Conservation (phyloP, 1,139 yeast genomes). For the Debaryomyces nepalensis region DNA sequence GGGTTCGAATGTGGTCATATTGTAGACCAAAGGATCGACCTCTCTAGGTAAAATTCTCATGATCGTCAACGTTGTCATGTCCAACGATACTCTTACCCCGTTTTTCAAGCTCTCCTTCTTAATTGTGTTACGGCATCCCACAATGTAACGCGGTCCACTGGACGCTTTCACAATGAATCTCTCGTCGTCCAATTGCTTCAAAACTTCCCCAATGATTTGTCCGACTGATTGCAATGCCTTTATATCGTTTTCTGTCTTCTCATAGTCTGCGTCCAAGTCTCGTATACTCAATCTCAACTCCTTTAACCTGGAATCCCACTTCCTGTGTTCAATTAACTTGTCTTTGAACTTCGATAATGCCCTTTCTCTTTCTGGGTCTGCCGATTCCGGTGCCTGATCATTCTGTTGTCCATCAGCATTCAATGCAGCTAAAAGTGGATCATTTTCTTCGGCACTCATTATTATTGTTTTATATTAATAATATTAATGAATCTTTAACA, state of each 20-base stretch:
- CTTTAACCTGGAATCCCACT: slow-evolving; percentile 91
- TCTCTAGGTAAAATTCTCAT: slow-evolving; percentile 98
- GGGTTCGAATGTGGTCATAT: slow-evolving; percentile 97
- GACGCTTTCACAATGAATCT: slow-evolving; percentile 96
- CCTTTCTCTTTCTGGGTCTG: slow-evolving; percentile 76
- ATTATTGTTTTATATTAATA: slow-evolving; percentile 3
- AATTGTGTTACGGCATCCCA: slow-evolving; percentile 94
- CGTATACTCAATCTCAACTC: slow-evolving; percentile 83
- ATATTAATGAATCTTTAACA: not conserved
- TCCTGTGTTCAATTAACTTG: slow-evolving; percentile 89
- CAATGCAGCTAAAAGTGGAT: slow-evolving; percentile 75
- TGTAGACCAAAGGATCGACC: slow-evolving; percentile 97
- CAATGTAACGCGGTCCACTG: slow-evolving; percentile 96
- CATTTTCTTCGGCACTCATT: slow-evolving; percentile 67
- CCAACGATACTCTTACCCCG: slow-evolving; percentile 95
- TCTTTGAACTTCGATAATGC: slow-evolving; percentile 82
- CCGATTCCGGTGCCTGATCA: slow-evolving; percentile 34
- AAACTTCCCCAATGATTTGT: slow-evolving; percentile 95
- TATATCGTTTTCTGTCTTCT: slow-evolving; percentile 94
- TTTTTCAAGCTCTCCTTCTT: slow-evolving; percentile 82
- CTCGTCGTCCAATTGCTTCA: slow-evolving; percentile 94
- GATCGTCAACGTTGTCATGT: slow-evolving; percentile 96
- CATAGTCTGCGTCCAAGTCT: slow-evolving; percentile 81
- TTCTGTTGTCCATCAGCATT: slow-evolving; percentile 42
- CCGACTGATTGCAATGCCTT: slow-evolving; percentile 98